Conservation (phyloP, 2,329 filamentous ascomycete species). For the Apiospora phragmitis region DNA sequence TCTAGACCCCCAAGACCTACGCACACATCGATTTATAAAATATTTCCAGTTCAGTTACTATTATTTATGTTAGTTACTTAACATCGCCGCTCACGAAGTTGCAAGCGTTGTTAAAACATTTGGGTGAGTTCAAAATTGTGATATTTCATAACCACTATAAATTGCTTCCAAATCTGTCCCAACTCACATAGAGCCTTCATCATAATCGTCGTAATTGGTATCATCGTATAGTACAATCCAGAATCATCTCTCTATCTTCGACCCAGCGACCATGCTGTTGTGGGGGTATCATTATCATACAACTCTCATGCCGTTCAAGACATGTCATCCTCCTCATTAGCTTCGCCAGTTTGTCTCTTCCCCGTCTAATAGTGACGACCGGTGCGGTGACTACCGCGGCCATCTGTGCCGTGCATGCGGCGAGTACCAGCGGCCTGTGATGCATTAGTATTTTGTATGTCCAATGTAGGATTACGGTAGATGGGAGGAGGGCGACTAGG, state of each 20-base stretch:
- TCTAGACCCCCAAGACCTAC: too few species aligned
- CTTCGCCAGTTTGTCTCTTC: background rate
- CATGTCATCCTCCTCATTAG: background rate
- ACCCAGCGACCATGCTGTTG: background rate
- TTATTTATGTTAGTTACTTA: too few species aligned
- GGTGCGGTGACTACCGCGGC: constrained; percentile 53
- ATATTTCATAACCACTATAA: background rate
- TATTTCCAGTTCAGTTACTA: too few species aligned
- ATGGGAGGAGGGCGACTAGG: background rate
- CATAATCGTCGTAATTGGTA: background rate
- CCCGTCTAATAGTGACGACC: constrained; percentile 9
- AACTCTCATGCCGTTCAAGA: too few species aligned
- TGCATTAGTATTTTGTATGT: background rate
- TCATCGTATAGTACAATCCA: background rate
- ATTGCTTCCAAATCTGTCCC: background rate
- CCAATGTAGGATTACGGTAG: background rate
- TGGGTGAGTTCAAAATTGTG: background rate
- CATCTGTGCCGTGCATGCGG: constrained; percentile 74
- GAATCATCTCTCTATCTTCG: background rate
- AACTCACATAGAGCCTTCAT: background rate
- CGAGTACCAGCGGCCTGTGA: constrained; percentile 69
- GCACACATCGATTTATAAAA: too few species aligned
- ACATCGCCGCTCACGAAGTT: too few species aligned
- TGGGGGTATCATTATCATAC: background rate
- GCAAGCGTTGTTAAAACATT: too few species aligned